phyloP scores from a whole-genome alignment of 495 filamentous ascomycete genomes.

The Wilcoxina mikolae region DNA sequence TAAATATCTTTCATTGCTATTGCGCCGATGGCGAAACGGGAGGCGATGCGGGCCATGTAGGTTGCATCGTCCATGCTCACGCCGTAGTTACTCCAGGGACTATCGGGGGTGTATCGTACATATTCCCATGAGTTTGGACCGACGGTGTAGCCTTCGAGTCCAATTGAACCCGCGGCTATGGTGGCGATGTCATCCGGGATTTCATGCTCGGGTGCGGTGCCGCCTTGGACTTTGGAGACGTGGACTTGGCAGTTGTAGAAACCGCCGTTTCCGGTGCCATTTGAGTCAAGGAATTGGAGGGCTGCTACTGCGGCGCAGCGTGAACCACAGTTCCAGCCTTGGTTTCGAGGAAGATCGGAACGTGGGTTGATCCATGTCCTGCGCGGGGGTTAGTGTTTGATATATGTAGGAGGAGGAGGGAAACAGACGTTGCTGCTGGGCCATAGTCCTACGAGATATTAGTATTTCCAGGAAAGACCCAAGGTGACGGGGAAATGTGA shows the following conservation, averaged over 20 bases:
- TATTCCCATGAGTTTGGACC: slow-evolving; percentile 2
- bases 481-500: background rate
- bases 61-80: background rate
- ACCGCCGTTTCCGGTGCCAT: slow-evolving; percentile 2
- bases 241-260: slow-evolving; percentile 21
- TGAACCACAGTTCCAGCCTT: slow-evolving; percentile 10
- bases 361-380: slow-evolving; percentile 15
- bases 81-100: slow-evolving; percentile 4
- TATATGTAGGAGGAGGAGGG: too few relatives aligned
- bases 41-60: slow-evolving; percentile 1
- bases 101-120: slow-evolving; percentile 2
- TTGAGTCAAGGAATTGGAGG: slow-evolving; percentile 8
- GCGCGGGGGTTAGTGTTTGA: too few relatives aligned
- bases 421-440: slow-evolving; percentile 7
- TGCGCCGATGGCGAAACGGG: slow-evolving; percentile 18
- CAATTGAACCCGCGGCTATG: slow-evolving; percentile 21
- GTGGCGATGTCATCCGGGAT: slow-evolving; percentile 12
- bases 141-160: slow-evolving; percentile 18
- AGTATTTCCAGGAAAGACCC: slow-evolving; percentile 1
- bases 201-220: background rate
- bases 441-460: slow-evolving; percentile 1
- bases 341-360: slow-evolving; percentile 10
- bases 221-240: slow-evolving; percentile 11
- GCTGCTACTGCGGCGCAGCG: slow-evolving; percentile 10
- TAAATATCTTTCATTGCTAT: slow-evolving; percentile 17